phyloP scores from a whole-genome alignment of 768 basidiomycete species.

The Xerocomellus dryophilus region DNA sequence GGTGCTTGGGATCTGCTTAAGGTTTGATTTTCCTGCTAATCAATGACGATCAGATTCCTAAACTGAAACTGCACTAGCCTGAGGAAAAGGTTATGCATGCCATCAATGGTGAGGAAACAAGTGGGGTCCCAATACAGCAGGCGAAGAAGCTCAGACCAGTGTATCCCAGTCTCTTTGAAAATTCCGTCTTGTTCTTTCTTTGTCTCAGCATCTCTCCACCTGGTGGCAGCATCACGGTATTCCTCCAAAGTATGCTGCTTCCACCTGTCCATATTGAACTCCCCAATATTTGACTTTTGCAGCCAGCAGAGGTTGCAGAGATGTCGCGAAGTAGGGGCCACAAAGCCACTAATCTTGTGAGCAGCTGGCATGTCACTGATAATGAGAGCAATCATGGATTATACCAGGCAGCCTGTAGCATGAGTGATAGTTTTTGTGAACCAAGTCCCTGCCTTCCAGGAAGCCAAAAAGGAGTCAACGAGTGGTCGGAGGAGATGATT shows the following conservation, averaged over 20 bases:
- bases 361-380: not conserved
- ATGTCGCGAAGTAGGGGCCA: not conserved
- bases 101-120: constrained; percentile 30
- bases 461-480: constrained; percentile 31
- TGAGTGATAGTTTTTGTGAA: constrained; percentile 22
- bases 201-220: constrained; percentile 17
- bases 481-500: constrained; percentile 36
- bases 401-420: not conserved
- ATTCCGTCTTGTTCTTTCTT: constrained; percentile 6
- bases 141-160: constrained; percentile 29
- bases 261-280: constrained; percentile 30
- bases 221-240: constrained; percentile 14
- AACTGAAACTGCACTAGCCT: constrained; percentile 7
- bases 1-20: not conserved
- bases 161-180: constrained; percentile 21
- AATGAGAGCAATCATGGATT: not conserved
- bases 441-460: constrained; percentile 32
- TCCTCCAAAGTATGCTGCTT: constrained; percentile 7
- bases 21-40: not conserved
- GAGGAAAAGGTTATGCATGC: constrained; percentile 39
- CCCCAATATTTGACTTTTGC: constrained; percentile 10
- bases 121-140: constrained; percentile 38
- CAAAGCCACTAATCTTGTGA: not conserved
- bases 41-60: constrained; percentile 4
- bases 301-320: not conserved